These are phyloP conservation scores for Kokia cookei DNA, from an alignment of 441 rosid genomes.

Conservation along the genomic window DNA sequence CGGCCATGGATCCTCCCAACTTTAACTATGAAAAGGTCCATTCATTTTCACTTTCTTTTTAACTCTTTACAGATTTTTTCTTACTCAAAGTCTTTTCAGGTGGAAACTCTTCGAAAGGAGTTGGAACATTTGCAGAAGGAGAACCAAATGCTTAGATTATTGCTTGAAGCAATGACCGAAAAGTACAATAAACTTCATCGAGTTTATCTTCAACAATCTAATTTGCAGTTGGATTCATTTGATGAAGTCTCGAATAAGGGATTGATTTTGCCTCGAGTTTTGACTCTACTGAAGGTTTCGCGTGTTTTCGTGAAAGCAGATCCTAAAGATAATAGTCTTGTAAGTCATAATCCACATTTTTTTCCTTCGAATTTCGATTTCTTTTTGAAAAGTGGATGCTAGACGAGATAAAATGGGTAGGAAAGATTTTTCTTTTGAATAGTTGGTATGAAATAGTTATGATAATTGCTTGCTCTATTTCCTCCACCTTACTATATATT, in stretches of 20 bases:
- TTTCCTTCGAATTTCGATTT: too few species aligned
- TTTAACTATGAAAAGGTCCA: background rate
- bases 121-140: conserved; percentile 23
- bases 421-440: too few species aligned
- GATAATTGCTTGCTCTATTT: too few species aligned
- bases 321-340: conserved; percentile 30
- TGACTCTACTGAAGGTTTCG: conserved; percentile 2
- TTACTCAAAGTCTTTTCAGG: conserved; percentile 7
- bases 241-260: conserved; percentile 8
- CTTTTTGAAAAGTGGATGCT: too few species aligned
- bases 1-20: background rate
- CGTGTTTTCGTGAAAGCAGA: conserved; percentile 25
- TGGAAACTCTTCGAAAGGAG: conserved; percentile 15
- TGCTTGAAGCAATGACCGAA: conserved; percentile 23
- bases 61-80: background rate
- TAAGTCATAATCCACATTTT: conserved; percentile 5
- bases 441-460: too few species aligned
- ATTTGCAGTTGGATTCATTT: background rate
- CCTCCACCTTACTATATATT: too few species aligned
- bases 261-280: conserved; percentile 11
- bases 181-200: conserved; percentile 16
- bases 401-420: too few species aligned
- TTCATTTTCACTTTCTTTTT: background rate
- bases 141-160: conserved; percentile 23
- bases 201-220: conserved; percentile 5